phyloP scores from a whole-genome alignment of 352 stramenopile species.

The Phytophthora meadii region DNA sequence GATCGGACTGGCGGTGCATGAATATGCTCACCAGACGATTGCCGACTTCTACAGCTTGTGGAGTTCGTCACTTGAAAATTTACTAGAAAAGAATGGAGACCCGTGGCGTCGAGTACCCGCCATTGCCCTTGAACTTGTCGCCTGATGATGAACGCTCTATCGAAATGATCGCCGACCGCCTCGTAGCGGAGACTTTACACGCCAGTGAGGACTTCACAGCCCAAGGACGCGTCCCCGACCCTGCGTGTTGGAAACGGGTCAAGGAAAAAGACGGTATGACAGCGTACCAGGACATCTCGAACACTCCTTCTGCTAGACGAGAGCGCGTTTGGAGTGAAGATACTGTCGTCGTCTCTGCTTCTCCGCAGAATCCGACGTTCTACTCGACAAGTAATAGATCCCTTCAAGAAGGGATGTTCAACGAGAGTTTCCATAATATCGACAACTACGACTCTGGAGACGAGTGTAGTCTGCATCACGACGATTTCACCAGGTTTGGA shows the following conservation, averaged over 20 bases:
- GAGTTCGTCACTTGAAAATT: conserved; percentile 27
- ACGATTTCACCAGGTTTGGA: conserved; percentile 39
- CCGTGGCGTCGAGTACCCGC: conserved; percentile 15
- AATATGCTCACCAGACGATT: conserved; percentile 12
- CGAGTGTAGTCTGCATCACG: conserved; percentile 27
- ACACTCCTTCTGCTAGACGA: conserved; percentile 14
- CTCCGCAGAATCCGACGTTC: conserved; percentile 32
- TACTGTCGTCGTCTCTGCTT: conserved; percentile 35
- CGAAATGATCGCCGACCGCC: conserved; percentile 46
- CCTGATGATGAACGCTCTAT: conserved; percentile 54
- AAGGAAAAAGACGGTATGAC: conserved; percentile 57
- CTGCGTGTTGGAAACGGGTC: conserved; percentile 53
- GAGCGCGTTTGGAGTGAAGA: conserved; percentile 46
- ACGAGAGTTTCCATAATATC: conserved; percentile 14
- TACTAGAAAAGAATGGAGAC: conserved; percentile 18
- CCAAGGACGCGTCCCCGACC: conserved; percentile 35
- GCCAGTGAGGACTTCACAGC: conserved; percentile 56
- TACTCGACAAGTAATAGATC: conserved; percentile 29
- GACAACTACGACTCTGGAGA: conserved; percentile 32
- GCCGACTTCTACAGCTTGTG: conserved; percentile 9
- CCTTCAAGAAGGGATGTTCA: conserved; percentile 12
- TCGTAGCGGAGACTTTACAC: conserved; percentile 63
- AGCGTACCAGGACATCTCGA: conserved; percentile 50
- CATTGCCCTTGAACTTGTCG: conserved; percentile 33
- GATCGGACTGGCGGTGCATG: conserved; percentile 23